Evolutionary conservation across 2,329 filamentous ascomycete genomes (phyloP).

Genomic region (Triangularia setosa): DNA sequence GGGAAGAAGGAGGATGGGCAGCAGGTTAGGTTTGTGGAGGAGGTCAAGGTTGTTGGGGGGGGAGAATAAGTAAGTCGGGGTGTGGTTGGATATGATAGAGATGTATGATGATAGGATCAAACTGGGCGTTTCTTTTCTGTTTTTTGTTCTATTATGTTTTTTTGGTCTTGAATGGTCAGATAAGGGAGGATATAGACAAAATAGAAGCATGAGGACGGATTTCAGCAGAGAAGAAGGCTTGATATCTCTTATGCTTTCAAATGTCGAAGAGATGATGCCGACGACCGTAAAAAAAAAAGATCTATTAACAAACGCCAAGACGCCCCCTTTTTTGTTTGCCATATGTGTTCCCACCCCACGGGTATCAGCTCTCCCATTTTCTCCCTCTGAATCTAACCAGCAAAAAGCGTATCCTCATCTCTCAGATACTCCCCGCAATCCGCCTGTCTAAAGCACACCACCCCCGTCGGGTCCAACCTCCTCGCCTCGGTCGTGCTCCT

Average conservation of each 20-base stretch:
- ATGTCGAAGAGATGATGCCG: no score
- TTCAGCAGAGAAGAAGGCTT: not conserved
- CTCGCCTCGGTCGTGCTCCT: conserved; percentile 78
- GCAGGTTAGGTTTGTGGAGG: not conserved
- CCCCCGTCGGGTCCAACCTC: conserved; percentile 82
- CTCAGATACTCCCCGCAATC: conserved; percentile 94
- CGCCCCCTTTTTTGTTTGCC: conserved; percentile 9
- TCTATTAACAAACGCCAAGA: conserved; percentile 18
- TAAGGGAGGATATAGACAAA: not conserved
- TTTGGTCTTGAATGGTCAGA: not conserved
- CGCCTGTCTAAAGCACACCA: conserved; percentile 85
- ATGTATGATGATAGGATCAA: not conserved
- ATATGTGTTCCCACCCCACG: conserved; percentile 1
- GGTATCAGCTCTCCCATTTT: not conserved
- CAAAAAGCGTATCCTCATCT: conserved; percentile 68
- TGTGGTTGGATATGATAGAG: not conserved
- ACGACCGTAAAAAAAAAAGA: no score
- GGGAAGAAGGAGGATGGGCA: not conserved
- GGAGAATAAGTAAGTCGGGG: not conserved
- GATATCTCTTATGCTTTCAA: not conserved
- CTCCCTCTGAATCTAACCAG: conserved; percentile 35
- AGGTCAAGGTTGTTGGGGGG: not conserved
- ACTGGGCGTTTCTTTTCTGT: conserved; percentile 2
- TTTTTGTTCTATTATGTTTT: not conserved
- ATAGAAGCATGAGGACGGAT: not conserved